Base-by-base conservation (phyloP, 2,329 filamentous ascomycete genomes). In the Fusarium robinianum region DNA sequence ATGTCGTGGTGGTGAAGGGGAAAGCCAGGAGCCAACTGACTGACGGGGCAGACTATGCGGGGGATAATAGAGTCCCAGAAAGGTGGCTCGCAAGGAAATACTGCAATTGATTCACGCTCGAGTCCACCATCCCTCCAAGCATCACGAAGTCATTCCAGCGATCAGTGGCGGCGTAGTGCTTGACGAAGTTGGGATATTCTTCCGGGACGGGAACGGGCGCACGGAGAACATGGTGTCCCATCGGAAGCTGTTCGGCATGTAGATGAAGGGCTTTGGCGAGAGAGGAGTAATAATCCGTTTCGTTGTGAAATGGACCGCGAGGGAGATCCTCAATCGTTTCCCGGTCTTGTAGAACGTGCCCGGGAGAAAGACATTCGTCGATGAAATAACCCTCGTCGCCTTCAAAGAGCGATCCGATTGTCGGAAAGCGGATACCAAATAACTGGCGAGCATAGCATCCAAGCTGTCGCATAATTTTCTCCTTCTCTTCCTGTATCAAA, bases 341-440 rank as follows among this genome's bases (percentile, higher is more conserved):
- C 8, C 42, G 41, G 12, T 41, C 38, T 19, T 51, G 42, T 25
- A 46, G 33, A 23, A 47, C 25, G 27, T 39, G 36, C 9, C 41
- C 34, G 5, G 49, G 51, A 29, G 49, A 49, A 35, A 52, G 45
- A 32, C 41, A 52, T 44, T 49, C 45, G 11, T 41, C 51, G 21
- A 55, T 35, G 25, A 33, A 49, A 40, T 42, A 57, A 24, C 35
- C 30, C 7, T 48, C 41, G n/a, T 57, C 34, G n/a, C 51, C 42
- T 43, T 66, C 54, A 22, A 63, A 61, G 16, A 64, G 52, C 15
- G 60, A 66, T 22, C 61, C 60, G 5, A 65, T 62, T 26, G 41
- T 55, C 22, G 60, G 50, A 35, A 67, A 63, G 8, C 52, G 50
- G 32, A 63, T 36, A 24, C 53, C 46, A 14, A 45, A 64, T 42